Evolutionary conservation across 31 red algal genomes (phyloP).

Genomic region (Odonthalia washingtoniensis): DNA sequence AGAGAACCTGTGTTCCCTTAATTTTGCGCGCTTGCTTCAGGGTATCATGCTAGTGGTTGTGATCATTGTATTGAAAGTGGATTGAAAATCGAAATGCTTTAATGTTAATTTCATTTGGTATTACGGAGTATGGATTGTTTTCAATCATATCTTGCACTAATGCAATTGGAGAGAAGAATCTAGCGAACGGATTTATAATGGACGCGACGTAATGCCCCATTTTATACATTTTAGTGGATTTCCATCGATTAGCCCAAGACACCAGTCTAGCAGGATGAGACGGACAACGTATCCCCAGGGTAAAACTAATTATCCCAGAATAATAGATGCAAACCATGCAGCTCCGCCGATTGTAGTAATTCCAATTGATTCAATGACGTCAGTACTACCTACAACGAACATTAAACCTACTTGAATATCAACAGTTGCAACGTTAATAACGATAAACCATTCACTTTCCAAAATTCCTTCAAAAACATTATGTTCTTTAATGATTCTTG

Average conservation of each 20-base stretch:
- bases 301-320: slow-evolving; percentile 66
- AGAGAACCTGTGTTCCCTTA: no score
- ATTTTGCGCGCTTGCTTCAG: no score
- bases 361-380: slow-evolving; percentile 74
- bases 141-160: slow-evolving; percentile 52
- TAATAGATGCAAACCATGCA: slow-evolving; percentile 68
- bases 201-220: slow-evolving; percentile 58
- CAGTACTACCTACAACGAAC: slow-evolving; percentile 75
- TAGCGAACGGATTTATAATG: slow-evolving; percentile 11
- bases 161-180: slow-evolving; percentile 1
- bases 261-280: slow-evolving; percentile 79
- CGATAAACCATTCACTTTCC: slow-evolving; percentile 62
- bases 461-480: slow-evolving; percentile 82
- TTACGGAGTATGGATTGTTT: no score
- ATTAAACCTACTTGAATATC: slow-evolving; percentile 78
- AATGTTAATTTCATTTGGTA: no score
- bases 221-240: slow-evolving; percentile 78
- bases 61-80: no score
- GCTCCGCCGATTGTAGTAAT: slow-evolving; percentile 72
- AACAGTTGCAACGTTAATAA: slow-evolving; percentile 68
- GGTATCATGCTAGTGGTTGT: no score
- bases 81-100: no score
- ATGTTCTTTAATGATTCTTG: slow-evolving; percentile 61
- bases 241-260: slow-evolving; percentile 79
- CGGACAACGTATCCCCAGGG: slow-evolving; percentile 82